A percentile compares a stretch with the other conserved stretches of the same genome.
Conservation (phyloP, 257 asterid genomes). For the Nicotiana tabacum region DNA sequence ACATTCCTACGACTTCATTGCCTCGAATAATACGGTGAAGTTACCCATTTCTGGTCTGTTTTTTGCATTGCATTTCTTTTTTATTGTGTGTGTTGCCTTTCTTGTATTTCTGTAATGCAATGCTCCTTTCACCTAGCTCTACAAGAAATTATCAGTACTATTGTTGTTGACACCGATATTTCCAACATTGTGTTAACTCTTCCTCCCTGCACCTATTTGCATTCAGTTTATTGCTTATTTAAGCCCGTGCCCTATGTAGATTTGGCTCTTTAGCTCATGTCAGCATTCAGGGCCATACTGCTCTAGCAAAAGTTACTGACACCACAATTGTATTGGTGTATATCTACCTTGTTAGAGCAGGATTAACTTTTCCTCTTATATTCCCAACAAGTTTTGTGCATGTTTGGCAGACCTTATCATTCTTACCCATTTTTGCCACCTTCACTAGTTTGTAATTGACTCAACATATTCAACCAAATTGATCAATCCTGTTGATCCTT, state of each 20-base stretch:
- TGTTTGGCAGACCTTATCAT: neutral
- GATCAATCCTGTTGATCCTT: neutral
- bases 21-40: slow-evolving; percentile 66
- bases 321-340: neutral
- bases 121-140: neutral
- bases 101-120: neutral
- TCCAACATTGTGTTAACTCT: neutral
- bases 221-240: neutral
- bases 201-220: neutral
- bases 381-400: neutral
- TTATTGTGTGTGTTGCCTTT: neutral
- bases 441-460: neutral
- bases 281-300: neutral
- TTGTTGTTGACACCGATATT: neutral
- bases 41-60: neutral
- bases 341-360: slow-evolving; percentile 3
- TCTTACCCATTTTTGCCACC: neutral
- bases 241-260: neutral
- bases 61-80: neutral
- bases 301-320: neutral
- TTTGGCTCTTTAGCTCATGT: neutral
- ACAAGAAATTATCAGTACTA: neutral
- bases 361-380: neutral
- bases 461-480: neutral
- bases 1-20: slow-evolving; percentile 60